These are phyloP conservation scores for Capsicum baccatum DNA, from an alignment of 257 asterid genomes.

Conservation along the genomic window DNA sequence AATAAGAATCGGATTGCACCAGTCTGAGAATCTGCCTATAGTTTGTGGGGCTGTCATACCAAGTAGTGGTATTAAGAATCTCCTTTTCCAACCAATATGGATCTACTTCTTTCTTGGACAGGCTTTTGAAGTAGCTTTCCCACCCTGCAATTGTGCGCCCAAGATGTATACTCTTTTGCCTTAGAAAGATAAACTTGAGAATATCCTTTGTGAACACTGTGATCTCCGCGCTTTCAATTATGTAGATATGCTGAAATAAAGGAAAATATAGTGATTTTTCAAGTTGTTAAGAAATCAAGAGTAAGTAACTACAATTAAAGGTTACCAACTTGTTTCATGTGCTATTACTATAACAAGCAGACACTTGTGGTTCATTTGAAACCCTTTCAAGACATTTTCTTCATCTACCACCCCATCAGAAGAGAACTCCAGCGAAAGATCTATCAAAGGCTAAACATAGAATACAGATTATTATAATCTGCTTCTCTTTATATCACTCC, in stretches of 20 bases:
- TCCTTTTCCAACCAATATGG: constrained; percentile 31
- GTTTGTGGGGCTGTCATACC: constrained; percentile 30
- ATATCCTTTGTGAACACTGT: constrained; percentile 53
- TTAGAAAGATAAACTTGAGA: constrained; percentile 53
- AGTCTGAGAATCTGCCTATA: constrained; percentile 36
- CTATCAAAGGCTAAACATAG: background rate
- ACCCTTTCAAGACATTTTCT: background rate
- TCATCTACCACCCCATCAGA: background rate
- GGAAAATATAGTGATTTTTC: background rate
- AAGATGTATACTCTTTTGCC: constrained; percentile 68
- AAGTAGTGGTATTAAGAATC: constrained; percentile 57
- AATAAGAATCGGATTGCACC: constrained; percentile 19
- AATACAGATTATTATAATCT: background rate
- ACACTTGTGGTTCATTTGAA: background rate
- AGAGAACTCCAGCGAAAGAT: background rate
- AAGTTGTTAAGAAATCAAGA: background rate
- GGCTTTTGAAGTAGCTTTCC: constrained; percentile 39
- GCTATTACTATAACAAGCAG: background rate
- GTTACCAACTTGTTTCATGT: constrained; percentile 16
- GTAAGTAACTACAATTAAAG: background rate
- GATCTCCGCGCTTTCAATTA: constrained; percentile 68
- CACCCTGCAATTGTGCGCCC: constrained; percentile 47
- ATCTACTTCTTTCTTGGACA: constrained; percentile 30
- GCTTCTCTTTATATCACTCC: background rate
- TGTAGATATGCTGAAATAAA: constrained; percentile 69